Base-by-base conservation (phyloP, 2,329 filamentous ascomycete species). In the Apiospora kogelbergensis region DNA sequence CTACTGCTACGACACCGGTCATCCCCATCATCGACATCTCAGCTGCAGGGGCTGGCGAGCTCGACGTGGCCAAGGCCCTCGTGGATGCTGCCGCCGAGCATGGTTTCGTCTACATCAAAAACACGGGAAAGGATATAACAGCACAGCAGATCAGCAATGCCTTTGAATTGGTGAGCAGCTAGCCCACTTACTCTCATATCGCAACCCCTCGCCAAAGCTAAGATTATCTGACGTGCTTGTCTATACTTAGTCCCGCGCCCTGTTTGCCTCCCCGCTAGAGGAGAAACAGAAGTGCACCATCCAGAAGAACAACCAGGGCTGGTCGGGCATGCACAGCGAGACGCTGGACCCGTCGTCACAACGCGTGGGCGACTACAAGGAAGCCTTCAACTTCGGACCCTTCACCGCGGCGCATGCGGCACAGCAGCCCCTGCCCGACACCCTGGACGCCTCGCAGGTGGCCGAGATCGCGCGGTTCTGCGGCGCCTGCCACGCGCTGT, bases 71-170 rank as follows among this genome's bases (percentile, higher is more conserved):
- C 66, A 88, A 88, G 68, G 86, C 89, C 71, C 86, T 98, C 53
- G 89, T 98, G 53, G 87, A 92, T 70, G 95, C 95, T 1, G 95
- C 94, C 2, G 88, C 90, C 45, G 89, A 91, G 67, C 91, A 94
- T 80, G 95, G 95, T 71, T 98, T 98, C 80, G 88, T 98, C 71
- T 98, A 96, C 78, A 90, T 98, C 75, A 91, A 90, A 76, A 95
- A 93, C 76, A 86, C 89, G 26, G 91, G 90, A 57, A 84, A 85
- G 15, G 89, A 91, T 70, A 93, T 98, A 64, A 83, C 91, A 0
- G 81, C 85, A 0, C 80, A 86, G 37, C 87, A 90, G 67, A 89
- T 98, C 48, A 85, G 92, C 11, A 82, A 84, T 60, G 90, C 92
- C 10, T 98, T 98, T 82, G 82, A 86, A 17, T 80, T 97, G 77